Percentiles rank a stretch among this genome's conserved stretches.
These are phyloP conservation scores for Amanita jacksonii DNA, from an alignment of 768 basidiomycete genomes.

Conservation along the genomic window DNA sequence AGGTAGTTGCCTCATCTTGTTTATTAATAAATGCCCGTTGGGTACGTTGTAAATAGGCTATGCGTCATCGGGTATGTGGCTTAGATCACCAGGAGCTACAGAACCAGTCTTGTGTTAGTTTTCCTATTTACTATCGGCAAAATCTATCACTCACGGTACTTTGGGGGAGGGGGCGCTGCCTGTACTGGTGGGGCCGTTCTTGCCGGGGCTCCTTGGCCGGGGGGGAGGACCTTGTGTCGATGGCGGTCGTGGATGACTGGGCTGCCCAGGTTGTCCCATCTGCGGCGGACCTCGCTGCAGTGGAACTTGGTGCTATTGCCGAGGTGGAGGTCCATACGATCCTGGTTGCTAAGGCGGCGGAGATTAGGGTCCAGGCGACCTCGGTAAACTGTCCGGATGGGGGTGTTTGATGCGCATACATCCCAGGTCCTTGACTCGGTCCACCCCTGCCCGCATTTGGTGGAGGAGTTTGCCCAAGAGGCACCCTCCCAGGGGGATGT, in stretches of 20 bases:
- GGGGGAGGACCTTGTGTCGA: constrained; percentile 12
- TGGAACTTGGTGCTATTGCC: constrained; percentile 15
- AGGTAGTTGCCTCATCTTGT: constrained; percentile 57
- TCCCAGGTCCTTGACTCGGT: constrained; percentile 21
- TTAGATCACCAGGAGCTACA: constrained; percentile 80
- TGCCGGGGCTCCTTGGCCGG: not conserved
- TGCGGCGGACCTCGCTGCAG: no score
- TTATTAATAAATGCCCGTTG: constrained; percentile 49
- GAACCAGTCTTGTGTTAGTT: constrained; percentile 10
- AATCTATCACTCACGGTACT: constrained; percentile 25
- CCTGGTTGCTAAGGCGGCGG: constrained; percentile 19
- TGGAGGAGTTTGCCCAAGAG: constrained; percentile 34
- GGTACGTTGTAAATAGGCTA: constrained; percentile 61
- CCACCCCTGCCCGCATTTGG: no score
- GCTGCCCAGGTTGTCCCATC: constrained; percentile 18
- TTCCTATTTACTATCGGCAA: not conserved
- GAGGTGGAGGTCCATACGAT: constrained; percentile 16
- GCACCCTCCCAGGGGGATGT: constrained; percentile 32
- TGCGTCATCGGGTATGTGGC: constrained; percentile 75
- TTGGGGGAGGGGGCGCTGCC: constrained; percentile 13
- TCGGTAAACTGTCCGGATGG: no score
- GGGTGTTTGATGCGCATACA: constrained; percentile 31
- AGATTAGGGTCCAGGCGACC: no score
- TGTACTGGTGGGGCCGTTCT: constrained; percentile 13
- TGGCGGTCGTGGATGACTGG: constrained; percentile 13